These are phyloP conservation scores for Helicostylum pulchrum DNA, from an alignment of 192 early-diverging fungal species.

Conservation along the genomic window DNA sequence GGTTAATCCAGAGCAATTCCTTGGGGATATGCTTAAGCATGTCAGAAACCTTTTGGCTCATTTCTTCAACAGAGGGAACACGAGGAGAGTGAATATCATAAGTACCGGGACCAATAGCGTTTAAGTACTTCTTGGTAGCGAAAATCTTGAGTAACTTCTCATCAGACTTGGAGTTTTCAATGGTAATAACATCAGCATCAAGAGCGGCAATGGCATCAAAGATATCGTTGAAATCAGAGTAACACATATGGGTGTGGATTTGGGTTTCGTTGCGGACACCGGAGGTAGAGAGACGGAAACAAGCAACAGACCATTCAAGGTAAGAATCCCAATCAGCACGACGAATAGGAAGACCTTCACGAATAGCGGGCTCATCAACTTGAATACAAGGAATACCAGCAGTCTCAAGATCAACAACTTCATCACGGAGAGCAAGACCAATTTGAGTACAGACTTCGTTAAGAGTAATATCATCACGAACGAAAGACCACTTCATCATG, in stretches of 20 bases:
- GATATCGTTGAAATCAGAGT: conserved; percentile 99
- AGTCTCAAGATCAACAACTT: conserved; percentile 89
- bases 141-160: conserved; percentile 91
- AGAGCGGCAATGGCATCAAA: conserved; percentile 88
- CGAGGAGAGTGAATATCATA: conserved; percentile 99
- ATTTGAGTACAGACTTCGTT: conserved; percentile 82
- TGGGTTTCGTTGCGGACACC: conserved; percentile 85
- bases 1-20: conserved; percentile 91
- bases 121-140: conserved; percentile 76
- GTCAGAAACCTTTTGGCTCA: conserved; percentile 75
- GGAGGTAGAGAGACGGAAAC: conserved; percentile 87
- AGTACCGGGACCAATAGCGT: conserved; percentile 93
- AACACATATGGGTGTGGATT: conserved; percentile 99
- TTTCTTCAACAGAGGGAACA: conserved; percentile 86
- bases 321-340: conserved; percentile 82
- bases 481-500: conserved; percentile 98
- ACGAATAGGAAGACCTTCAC: conserved; percentile 96
- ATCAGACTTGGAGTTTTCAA: conserved; percentile 98
- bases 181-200: conserved; percentile 97
- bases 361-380: conserved; percentile 98
- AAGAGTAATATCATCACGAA: conserved; percentile 94
- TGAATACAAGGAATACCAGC: conserved; percentile 94
- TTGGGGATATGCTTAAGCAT: conserved; percentile 84
- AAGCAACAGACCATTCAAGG: conserved; percentile 92
- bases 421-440: conserved; percentile 93